These are phyloP conservation scores for Sugiyamaella pinicola DNA, from an alignment of 1,139 yeast species.

Conservation along the genomic window DNA sequence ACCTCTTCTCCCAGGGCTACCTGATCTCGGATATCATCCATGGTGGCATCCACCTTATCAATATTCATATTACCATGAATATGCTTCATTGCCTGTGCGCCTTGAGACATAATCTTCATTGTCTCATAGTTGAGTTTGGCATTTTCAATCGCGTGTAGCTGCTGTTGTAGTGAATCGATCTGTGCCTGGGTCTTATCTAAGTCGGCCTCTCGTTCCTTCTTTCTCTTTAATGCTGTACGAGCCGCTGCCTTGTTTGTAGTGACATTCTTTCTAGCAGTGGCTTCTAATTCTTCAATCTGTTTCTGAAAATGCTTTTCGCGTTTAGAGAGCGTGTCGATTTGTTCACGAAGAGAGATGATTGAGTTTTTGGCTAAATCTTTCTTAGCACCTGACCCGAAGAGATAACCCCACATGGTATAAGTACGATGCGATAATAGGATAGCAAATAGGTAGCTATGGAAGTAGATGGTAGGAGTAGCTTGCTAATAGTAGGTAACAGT, in stretches of 20 bases:
- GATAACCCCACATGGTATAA: conserved; percentile 30
- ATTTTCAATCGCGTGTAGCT: conserved; percentile 84
- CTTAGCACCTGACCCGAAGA: conserved; percentile 67
- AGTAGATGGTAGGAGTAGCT: not conserved
- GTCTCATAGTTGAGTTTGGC: conserved; percentile 97
- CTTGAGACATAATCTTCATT: conserved; percentile 98
- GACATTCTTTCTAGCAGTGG: conserved; percentile 71
- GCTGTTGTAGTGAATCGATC: conserved; percentile 86
- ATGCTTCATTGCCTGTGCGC: conserved; percentile 94
- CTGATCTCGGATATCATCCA: conserved; percentile 98
- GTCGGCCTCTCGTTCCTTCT: conserved; percentile 78
- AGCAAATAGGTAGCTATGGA: not conserved
- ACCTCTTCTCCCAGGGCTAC: conserved; percentile 94
- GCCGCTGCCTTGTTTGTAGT: conserved; percentile 77
- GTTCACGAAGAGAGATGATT: conserved; percentile 85
- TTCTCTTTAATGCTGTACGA: conserved; percentile 82
- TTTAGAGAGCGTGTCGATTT: conserved; percentile 81
- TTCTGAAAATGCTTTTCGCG: conserved; percentile 79
- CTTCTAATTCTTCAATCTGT: conserved; percentile 82
- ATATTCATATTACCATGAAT: conserved; percentile 94
- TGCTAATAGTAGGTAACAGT: no score
- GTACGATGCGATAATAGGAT: not conserved
- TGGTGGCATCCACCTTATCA: conserved; percentile 96
- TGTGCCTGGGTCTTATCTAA: conserved; percentile 82
- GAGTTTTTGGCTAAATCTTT: conserved; percentile 92